These are phyloP conservation scores for Aureobasidium sp. DNA, from an alignment of 2,329 filamentous ascomycete genomes.

Conservation along the genomic window DNA sequence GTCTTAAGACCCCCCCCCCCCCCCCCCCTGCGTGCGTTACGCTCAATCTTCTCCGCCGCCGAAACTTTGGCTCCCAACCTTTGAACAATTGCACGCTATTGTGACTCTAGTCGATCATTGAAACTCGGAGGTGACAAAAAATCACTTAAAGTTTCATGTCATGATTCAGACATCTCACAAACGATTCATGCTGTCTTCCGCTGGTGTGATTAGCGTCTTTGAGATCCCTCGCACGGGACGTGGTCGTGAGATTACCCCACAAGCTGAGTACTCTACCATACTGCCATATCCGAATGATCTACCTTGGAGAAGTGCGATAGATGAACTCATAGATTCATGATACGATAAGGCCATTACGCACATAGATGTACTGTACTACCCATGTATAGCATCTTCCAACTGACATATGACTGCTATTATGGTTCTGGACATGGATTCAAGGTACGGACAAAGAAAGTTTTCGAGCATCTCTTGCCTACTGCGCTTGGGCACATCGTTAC, in stretches of 20 bases:
- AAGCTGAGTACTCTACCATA: not conserved
- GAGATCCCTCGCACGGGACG: not conserved
- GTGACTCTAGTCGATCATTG: not conserved
- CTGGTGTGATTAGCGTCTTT: not conserved
- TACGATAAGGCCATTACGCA: not conserved
- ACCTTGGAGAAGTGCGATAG: slow-evolving; percentile 1
- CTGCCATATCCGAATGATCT: not conserved
- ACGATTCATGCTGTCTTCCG: not conserved
- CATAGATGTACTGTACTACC: not conserved
- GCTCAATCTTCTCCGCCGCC: not conserved
- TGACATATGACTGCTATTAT: not conserved
- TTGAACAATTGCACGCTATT: not conserved
- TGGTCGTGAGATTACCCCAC: not conserved
- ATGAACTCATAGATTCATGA: not conserved
- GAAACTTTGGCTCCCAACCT: not conserved
- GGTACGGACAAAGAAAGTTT: not conserved
- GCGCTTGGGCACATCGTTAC: not conserved
- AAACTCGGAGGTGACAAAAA: not conserved
- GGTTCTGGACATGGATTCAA: not conserved
- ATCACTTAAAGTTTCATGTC: not conserved
- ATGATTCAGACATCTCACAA: not conserved
- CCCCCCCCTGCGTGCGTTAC: not conserved
- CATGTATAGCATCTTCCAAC: not conserved
- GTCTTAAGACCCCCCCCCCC: not conserved
- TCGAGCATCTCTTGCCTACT: not conserved